Conservation (phyloP, 106 monocot genomes). For the Platanthera zijinensis region DNA sequence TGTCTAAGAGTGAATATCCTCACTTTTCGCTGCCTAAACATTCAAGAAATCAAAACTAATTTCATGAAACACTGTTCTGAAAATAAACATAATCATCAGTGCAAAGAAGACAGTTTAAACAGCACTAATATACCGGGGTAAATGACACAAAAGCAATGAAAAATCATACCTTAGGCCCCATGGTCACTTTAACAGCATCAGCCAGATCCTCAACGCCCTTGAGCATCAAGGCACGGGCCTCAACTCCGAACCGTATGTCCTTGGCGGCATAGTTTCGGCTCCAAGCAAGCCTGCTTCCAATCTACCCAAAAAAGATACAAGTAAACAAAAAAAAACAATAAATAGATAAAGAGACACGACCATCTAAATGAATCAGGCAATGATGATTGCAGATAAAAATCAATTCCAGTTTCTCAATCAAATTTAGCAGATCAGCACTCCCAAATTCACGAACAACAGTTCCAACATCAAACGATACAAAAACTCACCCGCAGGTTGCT, state of each 20-base stretch:
- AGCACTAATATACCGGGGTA: too few relatives aligned
- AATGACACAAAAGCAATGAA: background rate
- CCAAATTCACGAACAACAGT: background rate
- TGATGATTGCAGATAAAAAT: background rate
- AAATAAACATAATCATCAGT: background rate
- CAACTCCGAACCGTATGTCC: constrained; percentile 33
- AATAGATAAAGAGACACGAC: background rate
- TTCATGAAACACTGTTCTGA: too few relatives aligned
- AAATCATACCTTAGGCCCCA: constrained; percentile 39
- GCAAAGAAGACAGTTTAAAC: too few relatives aligned
- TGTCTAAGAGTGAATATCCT: too few relatives aligned
- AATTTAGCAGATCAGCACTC: background rate
- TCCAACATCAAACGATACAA: background rate
- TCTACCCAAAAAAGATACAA: constrained; percentile 13
- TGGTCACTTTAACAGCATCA: constrained; percentile 41
- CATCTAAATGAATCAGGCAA: background rate
- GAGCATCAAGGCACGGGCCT: constrained; percentile 43
- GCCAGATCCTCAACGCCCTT: constrained; percentile 41
- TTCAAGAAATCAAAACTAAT: too few relatives aligned
- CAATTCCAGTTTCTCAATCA: background rate
- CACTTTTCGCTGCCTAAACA: too few relatives aligned
- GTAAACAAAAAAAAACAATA: background rate
- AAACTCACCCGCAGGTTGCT: constrained; percentile 23
- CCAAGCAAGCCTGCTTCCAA: constrained; percentile 26
- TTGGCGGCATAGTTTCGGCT: constrained; percentile 48